phyloP scores from a whole-genome alignment of 495 filamentous ascomycete genomes.

The Penicillium canariense region DNA sequence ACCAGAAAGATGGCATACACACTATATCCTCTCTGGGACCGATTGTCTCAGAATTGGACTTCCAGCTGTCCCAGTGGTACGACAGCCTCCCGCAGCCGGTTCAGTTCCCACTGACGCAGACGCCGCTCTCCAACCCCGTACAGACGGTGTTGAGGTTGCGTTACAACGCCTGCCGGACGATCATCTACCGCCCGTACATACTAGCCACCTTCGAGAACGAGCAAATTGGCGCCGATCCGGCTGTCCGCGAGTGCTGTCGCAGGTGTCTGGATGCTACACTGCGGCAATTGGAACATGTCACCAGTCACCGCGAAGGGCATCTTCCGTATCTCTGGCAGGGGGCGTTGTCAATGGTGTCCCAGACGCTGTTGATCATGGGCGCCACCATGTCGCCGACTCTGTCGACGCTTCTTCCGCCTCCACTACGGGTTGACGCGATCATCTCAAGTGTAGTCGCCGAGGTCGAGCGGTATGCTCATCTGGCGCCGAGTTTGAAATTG shows the following conservation, averaged over 20 bases:
- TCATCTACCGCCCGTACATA: constrained; percentile 82
- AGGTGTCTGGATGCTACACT: constrained; percentile 81
- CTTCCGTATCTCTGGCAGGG: constrained; percentile 88
- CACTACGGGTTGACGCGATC: constrained; percentile 63
- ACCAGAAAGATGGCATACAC: constrained; percentile 67
- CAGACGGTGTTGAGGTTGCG: constrained; percentile 76
- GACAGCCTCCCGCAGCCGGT: constrained; percentile 69
- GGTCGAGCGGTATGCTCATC: constrained; percentile 67
- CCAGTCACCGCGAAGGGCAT: constrained; percentile 77
- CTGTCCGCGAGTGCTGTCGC: constrained; percentile 71
- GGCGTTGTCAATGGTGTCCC: constrained; percentile 76
- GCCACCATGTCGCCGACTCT: constrained; percentile 78
- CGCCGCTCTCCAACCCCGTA: constrained; percentile 65
- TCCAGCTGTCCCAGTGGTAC: constrained; percentile 82
- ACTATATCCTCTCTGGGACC: constrained; percentile 70
- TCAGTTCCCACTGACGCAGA: constrained; percentile 68
- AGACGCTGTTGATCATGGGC: constrained; percentile 77
- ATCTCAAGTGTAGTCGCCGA: constrained; percentile 72
- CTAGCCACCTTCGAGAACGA: constrained; percentile 77
- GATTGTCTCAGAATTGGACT: constrained; percentile 75
- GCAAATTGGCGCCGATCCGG: constrained; percentile 61
- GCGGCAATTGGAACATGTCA: constrained; percentile 74
- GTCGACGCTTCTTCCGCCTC: constrained; percentile 61
- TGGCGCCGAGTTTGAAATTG: constrained; percentile 70
- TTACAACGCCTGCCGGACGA: constrained; percentile 81